phyloP scores from a whole-genome alignment of 164 flowering plant species.

The Magnolia officinalis region DNA sequence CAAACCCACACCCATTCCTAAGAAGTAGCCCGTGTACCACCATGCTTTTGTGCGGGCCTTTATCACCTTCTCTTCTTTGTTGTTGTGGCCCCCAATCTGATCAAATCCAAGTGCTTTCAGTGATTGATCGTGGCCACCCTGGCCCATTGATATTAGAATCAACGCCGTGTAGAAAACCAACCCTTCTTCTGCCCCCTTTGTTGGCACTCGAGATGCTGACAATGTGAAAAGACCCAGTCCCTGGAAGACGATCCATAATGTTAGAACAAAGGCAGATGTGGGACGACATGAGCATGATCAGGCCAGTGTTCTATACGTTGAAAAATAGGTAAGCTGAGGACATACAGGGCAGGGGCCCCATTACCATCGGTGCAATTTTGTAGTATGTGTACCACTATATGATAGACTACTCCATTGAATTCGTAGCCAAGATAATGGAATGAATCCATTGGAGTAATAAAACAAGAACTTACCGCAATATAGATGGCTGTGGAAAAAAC shows the following conservation, averaged over 20 bases:
- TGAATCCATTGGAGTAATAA: neutral
- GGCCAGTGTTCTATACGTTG: no score
- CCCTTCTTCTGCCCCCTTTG: neutral
- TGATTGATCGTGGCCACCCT: constrained; percentile 14
- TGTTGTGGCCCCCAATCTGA: constrained; percentile 12
- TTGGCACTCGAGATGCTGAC: neutral
- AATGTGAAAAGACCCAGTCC: constrained; percentile 5
- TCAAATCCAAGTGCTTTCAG: constrained; percentile 13
- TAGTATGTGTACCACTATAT: no score
- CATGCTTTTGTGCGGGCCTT: constrained; percentile 7
- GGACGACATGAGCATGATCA: no score
- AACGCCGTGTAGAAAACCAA: constrained; percentile 8
- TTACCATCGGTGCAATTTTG: no score
- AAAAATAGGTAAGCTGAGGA: no score
- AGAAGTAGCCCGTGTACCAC: constrained; percentile 17
- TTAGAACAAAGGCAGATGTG: no score
- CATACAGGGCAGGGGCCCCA: no score
- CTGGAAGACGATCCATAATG: neutral
- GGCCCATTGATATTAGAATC: constrained; percentile 21
- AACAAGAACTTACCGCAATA: neutral
- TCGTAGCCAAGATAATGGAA: no score
- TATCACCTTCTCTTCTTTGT: neutral
- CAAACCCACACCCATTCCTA: constrained; percentile 14
- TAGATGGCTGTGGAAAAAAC: neutral
- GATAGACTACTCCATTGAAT: no score